A percentile compares a stretch with the other conserved stretches of the same genome.
Evolutionary conservation across 2,329 filamentous ascomycete species (phyloP).

Genomic region (Calonectria pauciramosa): DNA sequence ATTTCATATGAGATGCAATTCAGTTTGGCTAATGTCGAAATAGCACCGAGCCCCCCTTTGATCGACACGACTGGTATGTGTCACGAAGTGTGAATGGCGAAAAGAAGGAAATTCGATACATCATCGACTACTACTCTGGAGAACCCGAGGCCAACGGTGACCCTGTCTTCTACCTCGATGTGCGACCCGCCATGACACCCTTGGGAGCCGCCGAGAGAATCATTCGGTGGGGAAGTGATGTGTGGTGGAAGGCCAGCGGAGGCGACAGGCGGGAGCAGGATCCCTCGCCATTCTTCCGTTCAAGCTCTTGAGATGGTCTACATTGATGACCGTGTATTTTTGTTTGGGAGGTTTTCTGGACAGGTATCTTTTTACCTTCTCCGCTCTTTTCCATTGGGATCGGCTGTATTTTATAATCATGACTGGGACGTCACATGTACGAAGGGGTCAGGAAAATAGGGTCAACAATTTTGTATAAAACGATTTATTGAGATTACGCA

Average conservation of each 20-base stretch:
- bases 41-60: slow-evolving; percentile 88
- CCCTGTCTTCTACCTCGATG: slow-evolving; percentile 96
- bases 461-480: slow-evolving; percentile 36
- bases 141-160: slow-evolving; percentile 87
- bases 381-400: slow-evolving; percentile 41
- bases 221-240: slow-evolving; percentile 90
- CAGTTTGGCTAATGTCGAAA: slow-evolving; percentile 33
- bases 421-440: slow-evolving; percentile 42
- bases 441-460: slow-evolving; percentile 25
- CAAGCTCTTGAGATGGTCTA: slow-evolving; percentile 30
- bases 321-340: background rate
- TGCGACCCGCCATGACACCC: slow-evolving; percentile 89
- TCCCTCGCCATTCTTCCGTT: slow-evolving; percentile 51
- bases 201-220: slow-evolving; percentile 84
- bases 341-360: slow-evolving; percentile 26
- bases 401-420: slow-evolving; percentile 48
- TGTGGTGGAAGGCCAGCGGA: slow-evolving; percentile 92
- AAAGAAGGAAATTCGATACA: slow-evolving; percentile 86
- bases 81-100: slow-evolving; percentile 77
- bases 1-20: background rate
- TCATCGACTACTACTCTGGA: slow-evolving; percentile 96
- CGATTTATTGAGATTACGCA: slow-evolving; percentile 5
- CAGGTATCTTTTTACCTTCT: slow-evolving; percentile 39
- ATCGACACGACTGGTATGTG: slow-evolving; percentile 98
- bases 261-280: slow-evolving; percentile 70